Evolutionary conservation across 2,329 filamentous ascomycete genomes (phyloP).

Genomic region (Domatiomyces globalis): DNA sequence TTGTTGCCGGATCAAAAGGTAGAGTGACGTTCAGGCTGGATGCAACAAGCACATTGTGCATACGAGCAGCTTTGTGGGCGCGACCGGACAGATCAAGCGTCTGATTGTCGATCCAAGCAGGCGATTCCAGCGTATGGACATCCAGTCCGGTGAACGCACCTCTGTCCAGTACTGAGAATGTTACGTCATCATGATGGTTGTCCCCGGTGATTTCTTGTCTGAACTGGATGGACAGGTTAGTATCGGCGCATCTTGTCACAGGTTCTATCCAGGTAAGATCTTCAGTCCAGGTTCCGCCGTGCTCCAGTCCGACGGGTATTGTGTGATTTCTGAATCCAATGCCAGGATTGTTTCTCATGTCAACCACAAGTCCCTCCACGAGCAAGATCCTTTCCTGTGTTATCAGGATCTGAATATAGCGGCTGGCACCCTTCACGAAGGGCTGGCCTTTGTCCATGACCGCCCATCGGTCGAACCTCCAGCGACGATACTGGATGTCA

Average conservation of each 20-base stretch:
- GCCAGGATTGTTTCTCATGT: constrained; percentile 21
- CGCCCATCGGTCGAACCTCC: constrained; percentile 13
- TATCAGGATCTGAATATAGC: constrained; percentile 21
- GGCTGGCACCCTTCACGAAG: constrained; percentile 21
- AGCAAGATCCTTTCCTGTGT: constrained; percentile 21
- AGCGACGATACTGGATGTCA: constrained; percentile 28
- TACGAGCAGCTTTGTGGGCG: constrained; percentile 32
- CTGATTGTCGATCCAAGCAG: constrained; percentile 22
- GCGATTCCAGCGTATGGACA: constrained; percentile 21
- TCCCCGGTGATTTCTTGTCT: constrained; percentile 3
- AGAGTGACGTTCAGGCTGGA: constrained; percentile 4
- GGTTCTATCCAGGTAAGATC: constrained; percentile 33
- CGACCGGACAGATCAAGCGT: constrained; percentile 24
- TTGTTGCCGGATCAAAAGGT: background rate
- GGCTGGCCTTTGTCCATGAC: constrained; percentile 22
- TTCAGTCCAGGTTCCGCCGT: constrained; percentile 5
- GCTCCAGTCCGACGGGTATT: constrained; percentile 18
- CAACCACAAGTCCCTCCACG: constrained; percentile 25
- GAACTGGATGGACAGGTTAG: constrained; percentile 29
- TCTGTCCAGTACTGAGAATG: constrained; percentile 27
- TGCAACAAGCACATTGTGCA: constrained; percentile 24
- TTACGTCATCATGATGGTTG: constrained; percentile 1
- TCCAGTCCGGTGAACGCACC: constrained; percentile 32
- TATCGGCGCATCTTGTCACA: constrained; percentile 29
- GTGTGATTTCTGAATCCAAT: constrained; percentile 33